These are phyloP conservation scores for Thalassiosira oceanica DNA, from an alignment of 352 stramenopile species.

Conservation along the genomic window DNA sequence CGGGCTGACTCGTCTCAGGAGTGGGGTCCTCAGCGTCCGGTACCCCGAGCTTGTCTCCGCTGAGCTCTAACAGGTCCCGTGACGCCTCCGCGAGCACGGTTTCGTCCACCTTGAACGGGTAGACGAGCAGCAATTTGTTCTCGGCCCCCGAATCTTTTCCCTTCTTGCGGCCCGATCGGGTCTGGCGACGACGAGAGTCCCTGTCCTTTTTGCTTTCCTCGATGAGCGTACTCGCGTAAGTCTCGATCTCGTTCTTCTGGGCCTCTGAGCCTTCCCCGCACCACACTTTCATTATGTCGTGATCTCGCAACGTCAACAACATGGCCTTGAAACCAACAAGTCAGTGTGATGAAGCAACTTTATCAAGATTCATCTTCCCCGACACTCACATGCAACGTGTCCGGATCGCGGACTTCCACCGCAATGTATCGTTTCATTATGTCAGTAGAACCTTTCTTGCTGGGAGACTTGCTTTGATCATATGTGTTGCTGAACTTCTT, in stretches of 20 bases:
- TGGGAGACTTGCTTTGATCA: slow-evolving; percentile 16
- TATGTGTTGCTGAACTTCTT: slow-evolving; percentile 26
- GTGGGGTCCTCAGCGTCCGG: neutral
- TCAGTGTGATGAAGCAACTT: neutral
- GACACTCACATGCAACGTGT: slow-evolving; percentile 41
- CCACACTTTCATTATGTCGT: slow-evolving; percentile 8
- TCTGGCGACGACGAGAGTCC: slow-evolving; percentile 10
- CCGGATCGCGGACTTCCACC: slow-evolving; percentile 44
- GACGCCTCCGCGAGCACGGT: slow-evolving; percentile 17
- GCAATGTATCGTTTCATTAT: slow-evolving; percentile 48
- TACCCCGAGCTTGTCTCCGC: slow-evolving; percentile 25
- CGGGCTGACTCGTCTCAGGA: slow-evolving; percentile 2
- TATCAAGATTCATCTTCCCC: neutral
- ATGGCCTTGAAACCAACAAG: slow-evolving; percentile 9
- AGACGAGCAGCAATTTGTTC: slow-evolving; percentile 50
- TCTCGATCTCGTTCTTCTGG: slow-evolving; percentile 20
- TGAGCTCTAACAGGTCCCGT: slow-evolving; percentile 32
- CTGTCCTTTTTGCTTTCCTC: slow-evolving; percentile 37
- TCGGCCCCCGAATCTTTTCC: slow-evolving; percentile 14
- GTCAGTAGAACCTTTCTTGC: slow-evolving; percentile 15
- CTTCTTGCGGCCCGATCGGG: slow-evolving; percentile 21
- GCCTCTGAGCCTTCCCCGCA: slow-evolving; percentile 15
- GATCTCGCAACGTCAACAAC: slow-evolving; percentile 17
- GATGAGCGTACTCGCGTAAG: slow-evolving; percentile 40
- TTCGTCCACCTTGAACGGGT: slow-evolving; percentile 51